Conservation (phyloP, 495 filamentous ascomycete species). For the Trichocladium antarcticum region DNA sequence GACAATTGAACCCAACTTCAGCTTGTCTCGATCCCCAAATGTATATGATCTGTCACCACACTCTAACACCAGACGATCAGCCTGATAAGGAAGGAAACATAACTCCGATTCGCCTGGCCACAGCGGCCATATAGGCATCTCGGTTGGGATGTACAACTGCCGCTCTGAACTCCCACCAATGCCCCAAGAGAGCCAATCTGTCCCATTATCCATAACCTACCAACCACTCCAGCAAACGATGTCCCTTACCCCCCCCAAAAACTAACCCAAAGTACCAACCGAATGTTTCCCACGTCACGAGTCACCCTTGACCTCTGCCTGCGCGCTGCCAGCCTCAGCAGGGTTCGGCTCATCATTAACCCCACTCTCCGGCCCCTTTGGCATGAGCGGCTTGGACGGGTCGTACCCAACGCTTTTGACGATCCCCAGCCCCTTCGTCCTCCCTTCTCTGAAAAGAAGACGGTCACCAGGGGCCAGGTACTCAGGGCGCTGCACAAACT, state of each 20-base stretch:
- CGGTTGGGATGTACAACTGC: not conserved
- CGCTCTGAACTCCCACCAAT: not conserved
- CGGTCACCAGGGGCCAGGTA: conserved; percentile 81
- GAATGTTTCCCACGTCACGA: not conserved
- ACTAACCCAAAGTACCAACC: not conserved
- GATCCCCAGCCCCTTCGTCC: conserved; percentile 91
- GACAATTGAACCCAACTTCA: too few species aligned
- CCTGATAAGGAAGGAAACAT: not conserved
- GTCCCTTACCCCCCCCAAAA: not conserved
- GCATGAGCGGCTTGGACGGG: conserved; percentile 32
- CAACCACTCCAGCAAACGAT: too few species aligned
- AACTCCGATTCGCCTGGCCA: not conserved
- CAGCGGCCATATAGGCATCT: not conserved
- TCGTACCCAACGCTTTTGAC: conserved; percentile 91
- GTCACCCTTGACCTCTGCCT: not conserved
- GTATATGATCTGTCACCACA: too few species aligned
- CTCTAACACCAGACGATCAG: too few species aligned
- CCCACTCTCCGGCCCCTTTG: conserved; percentile 17
- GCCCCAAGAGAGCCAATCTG: not conserved
- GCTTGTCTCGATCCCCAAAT: too few species aligned
- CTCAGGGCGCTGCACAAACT: conserved; percentile 92
- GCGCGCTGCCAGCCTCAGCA: not conserved
- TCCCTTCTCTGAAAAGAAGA: conserved; percentile 84
- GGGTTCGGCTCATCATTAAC: conserved; percentile 3
- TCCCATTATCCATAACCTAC: too few species aligned